phyloP scores from a whole-genome alignment of 306 rosid genomes.

The Sophora flavescens region DNA sequence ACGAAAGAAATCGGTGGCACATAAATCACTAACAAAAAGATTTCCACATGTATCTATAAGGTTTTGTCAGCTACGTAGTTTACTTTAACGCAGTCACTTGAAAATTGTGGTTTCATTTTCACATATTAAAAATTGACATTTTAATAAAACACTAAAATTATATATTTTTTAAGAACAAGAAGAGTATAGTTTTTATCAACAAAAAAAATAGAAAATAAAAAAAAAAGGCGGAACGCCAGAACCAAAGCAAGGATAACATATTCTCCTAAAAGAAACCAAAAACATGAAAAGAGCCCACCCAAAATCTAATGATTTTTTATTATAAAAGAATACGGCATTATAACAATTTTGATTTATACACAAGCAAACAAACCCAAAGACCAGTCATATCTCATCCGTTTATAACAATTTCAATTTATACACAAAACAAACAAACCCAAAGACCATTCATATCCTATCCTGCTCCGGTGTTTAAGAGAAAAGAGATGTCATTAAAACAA shows the following conservation, averaged over 20 bases:
- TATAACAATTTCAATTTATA: neutral
- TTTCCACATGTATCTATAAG: neutral
- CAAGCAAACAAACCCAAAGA: neutral
- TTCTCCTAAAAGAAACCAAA: slow-evolving; percentile 29
- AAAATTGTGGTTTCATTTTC: neutral
- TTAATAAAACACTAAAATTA: neutral
- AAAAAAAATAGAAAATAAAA: neutral
- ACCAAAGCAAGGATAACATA: neutral
- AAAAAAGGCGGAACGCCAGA: neutral
- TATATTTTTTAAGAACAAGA: neutral
- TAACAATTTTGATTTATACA: neutral
- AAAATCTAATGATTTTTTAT: neutral
- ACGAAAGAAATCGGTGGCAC: neutral
- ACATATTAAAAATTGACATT: too few species aligned
- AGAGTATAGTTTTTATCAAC: neutral
- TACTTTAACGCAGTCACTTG: neutral
- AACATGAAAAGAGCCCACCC: neutral
- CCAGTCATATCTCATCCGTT: neutral
- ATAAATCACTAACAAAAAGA: neutral
- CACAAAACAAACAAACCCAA: neutral
- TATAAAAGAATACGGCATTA: neutral
- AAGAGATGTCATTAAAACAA: neutral
- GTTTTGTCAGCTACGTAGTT: neutral
- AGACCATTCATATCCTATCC: neutral
- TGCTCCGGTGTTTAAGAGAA: neutral